Evolutionary conservation across 1,139 yeast species (phyloP), one percentile per base, ranked within the genome.

Genomic region (Suhomyces kunorum): DNA sequence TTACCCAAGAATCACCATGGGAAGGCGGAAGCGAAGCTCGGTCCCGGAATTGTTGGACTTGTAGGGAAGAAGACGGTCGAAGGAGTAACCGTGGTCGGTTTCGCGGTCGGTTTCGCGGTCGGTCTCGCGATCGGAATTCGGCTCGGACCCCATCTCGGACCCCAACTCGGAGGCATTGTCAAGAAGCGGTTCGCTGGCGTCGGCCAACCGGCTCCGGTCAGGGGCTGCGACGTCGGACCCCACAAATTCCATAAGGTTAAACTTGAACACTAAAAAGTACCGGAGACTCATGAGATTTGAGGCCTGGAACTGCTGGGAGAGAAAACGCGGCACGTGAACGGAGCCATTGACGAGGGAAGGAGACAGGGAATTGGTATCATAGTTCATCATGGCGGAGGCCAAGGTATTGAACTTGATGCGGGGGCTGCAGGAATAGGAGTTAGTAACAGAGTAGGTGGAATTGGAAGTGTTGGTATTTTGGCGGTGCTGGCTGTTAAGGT

Each of bases 291-390:
- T 59, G 13, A 71, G 59, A 8, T 56, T 46, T 2, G 66, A 56
- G 40, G 70, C 56, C 49, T 65, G 71, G 49, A 71, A 71, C 42
- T 68, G 74, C 39, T 63, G 68, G 8, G 67, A 51, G 31, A 68
- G 44, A 40, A 52, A 55, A 18, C 51, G 49, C 1, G 77, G 72
- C 27, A 72, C 51, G 46, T 66, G 61, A 8, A 71, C 40, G 24
- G 47, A 48, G 6, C 68, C 71, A 43, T 56, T 56, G 2, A 64
- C 42, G 23, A 54, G 40, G 1, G 56, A 38, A 31, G 27, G 26
- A 6, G 29, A 14, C 5, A 17, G n/a, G 13, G 20, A 8, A 5
- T 27, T 18, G 4, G 47, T 13, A 16, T 36, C 43, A 22, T 49
- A 37, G 14, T 35, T 25, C 11, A 28, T 18, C 41, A 68, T 49